phyloP scores from a whole-genome alignment of 2,329 filamentous ascomycete species.

The Thielaviopsis populi region DNA sequence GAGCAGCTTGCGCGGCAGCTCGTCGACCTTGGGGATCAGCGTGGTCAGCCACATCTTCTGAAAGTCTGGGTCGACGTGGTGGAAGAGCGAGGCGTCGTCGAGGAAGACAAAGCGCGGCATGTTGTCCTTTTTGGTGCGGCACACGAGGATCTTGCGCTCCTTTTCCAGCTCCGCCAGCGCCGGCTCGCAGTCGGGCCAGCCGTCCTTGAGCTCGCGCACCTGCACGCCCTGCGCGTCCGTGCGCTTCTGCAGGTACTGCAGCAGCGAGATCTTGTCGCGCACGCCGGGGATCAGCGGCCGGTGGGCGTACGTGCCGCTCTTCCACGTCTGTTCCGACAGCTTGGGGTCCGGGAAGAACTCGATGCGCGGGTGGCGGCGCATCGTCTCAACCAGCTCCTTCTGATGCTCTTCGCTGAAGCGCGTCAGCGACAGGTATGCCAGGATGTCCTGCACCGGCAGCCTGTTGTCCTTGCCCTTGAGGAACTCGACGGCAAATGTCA shows the following conservation, averaged over 20 bases:
- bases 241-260: slow-evolving; percentile 67
- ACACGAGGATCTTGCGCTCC: slow-evolving; percentile 68
- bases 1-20: slow-evolving; percentile 62
- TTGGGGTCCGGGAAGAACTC: slow-evolving; percentile 40
- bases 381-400: slow-evolving; percentile 49
- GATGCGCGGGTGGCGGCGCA: slow-evolving; percentile 49
- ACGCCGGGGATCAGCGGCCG: slow-evolving; percentile 69
- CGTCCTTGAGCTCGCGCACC: slow-evolving; percentile 88
- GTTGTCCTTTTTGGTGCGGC: slow-evolving; percentile 84
- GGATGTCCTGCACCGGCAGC: slow-evolving; percentile 59
- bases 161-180: slow-evolving; percentile 64
- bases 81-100: slow-evolving; percentile 64
- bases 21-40: slow-evolving; percentile 57
- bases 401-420: slow-evolving; percentile 46
- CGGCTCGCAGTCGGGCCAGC: slow-evolving; percentile 74
- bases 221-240: slow-evolving; percentile 64
- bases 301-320: slow-evolving; percentile 63
- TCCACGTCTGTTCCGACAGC: slow-evolving; percentile 51
- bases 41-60: slow-evolving; percentile 69
- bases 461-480: slow-evolving; percentile 57
- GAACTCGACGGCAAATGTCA: slow-evolving; percentile 74
- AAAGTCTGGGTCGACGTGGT: slow-evolving; percentile 70
- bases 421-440: slow-evolving; percentile 63
- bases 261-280: slow-evolving; percentile 58
- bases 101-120: slow-evolving; percentile 76